Evolutionary conservation across 2,329 filamentous ascomycete species (phyloP), one percentile per base, ranked within the genome.

Genomic region (Drechslerella dactyloides): DNA sequence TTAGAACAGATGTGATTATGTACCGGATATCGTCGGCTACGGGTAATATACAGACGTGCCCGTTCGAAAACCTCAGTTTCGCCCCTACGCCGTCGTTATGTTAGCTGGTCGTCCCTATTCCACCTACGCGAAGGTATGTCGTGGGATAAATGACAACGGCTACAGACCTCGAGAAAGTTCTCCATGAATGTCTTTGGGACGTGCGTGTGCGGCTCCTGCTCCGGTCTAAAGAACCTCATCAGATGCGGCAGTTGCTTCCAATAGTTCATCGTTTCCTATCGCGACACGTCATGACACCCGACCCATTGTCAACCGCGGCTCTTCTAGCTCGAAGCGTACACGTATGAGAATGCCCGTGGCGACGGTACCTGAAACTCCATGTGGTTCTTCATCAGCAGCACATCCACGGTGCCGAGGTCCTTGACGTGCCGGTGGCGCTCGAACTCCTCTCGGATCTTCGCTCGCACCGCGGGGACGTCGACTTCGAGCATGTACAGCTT

Each of bases 221-320:
- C 93, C 77, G 88, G 85, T 79, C 93, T 88, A 85, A 97, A 99
- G 82, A 96, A 99, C 33, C 94, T 92, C 86, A 99, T 91, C 76
- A 99, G 86, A 80, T 99, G 94, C 74, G 90, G 90, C 74, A 93
- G 85, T 82, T 99, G 94, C 82, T 97, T 96, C 94, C 94, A 99
- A 85, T 90, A 99, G 83, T 99, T 99, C 84, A 99, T 87, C 60
- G 90, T 99, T 85, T 99, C 94, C 93, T 97, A 44, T 50, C 5
- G 51, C 15, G 40, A 37, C 37, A 54, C 21, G 17, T 27, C 37
- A 4, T 42, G n/a, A n/a, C n/a, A n/a, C n/a, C n/a, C n/a, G n/a
- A n/a, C n/a, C n/a, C n/a, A n/a, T 55, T 27, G 37, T 27, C 10
- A 56, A n/a, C 30, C 83, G 17, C 40, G 5, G n/a, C 44, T 48